These are phyloP conservation scores for Triticum timopheevii DNA, from an alignment of 176 grass and related monocot species.

Conservation along the genomic window DNA sequence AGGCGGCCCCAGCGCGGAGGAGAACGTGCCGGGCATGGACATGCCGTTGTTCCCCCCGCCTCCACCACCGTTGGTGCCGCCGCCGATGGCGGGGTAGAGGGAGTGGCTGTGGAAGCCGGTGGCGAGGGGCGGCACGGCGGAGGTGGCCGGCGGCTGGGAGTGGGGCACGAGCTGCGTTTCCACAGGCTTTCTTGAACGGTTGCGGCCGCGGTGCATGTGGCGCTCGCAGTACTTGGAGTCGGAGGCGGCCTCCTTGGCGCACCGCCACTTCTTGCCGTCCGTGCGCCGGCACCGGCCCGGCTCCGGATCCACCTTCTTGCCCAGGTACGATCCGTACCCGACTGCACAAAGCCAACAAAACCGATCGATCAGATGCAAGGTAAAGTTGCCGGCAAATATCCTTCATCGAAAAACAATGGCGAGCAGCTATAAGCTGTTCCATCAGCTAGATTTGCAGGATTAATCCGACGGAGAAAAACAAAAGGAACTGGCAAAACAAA, in stretches of 20 bases:
- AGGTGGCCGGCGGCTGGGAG: constrained; percentile 19
- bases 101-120: constrained; percentile 46
- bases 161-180: constrained; percentile 71
- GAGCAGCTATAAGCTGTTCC: background rate
- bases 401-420: constrained; percentile 9
- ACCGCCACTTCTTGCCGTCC: constrained; percentile 98
- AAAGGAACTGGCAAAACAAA: background rate
- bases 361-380: background rate
- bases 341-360: constrained; percentile 33
- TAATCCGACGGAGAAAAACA: background rate
- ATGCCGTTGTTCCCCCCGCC: constrained; percentile 29
- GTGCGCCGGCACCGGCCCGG: constrained; percentile 89
- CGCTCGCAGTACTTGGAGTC: constrained; percentile 98
- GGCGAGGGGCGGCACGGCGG: constrained; percentile 7
- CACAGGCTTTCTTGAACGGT: constrained; percentile 99
- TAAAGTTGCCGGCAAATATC: background rate
- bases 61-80: constrained; percentile 20
- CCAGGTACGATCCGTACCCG: constrained; percentile 58
- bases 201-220: constrained; percentile 95
- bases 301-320: constrained; percentile 88
- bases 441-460: constrained; percentile 11
- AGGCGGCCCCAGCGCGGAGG: constrained; percentile 36
- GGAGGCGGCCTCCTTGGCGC: constrained; percentile 77
- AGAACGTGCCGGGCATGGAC: constrained; percentile 22
- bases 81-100: constrained; percentile 41